phyloP scores from a whole-genome alignment of 169 alveolate species.

The Eimeria necatrix region DNA sequence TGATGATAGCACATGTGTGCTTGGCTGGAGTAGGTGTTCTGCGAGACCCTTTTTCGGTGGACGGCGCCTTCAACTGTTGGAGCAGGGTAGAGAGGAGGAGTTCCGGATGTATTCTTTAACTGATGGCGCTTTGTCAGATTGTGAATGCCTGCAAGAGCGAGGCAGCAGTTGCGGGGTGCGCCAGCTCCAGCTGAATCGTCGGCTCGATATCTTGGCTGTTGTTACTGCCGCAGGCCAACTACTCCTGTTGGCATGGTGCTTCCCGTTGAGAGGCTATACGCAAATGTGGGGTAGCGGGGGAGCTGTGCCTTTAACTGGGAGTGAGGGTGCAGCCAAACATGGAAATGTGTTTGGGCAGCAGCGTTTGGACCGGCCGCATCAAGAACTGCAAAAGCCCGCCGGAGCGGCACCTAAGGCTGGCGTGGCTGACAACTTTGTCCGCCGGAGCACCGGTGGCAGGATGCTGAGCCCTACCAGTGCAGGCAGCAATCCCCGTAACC shows the following conservation, averaged over 20 bases:
- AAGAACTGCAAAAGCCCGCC: neutral
- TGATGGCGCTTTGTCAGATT: slow-evolving; percentile 25
- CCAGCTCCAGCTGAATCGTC: slow-evolving; percentile 64
- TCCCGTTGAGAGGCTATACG: slow-evolving; percentile 51
- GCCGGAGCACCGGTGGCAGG: neutral
- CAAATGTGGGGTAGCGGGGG: neutral
- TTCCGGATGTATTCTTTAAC: neutral
- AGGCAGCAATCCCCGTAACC: slow-evolving; percentile 6
- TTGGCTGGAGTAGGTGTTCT: neutral
- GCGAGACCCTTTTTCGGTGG: neutral
- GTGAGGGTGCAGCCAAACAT: neutral
- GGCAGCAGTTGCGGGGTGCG: slow-evolving; percentile 55
- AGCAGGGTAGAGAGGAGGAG: neutral
- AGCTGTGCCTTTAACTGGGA: neutral
- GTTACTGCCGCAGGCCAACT: slow-evolving; percentile 73
- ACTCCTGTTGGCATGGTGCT: slow-evolving; percentile 73
- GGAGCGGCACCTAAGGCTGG: neutral
- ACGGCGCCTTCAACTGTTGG: neutral
- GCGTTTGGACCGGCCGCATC: neutral
- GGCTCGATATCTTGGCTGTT: slow-evolving; percentile 60
- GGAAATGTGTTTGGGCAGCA: neutral
- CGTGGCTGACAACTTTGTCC: neutral
- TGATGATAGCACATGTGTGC: slow-evolving; percentile 6
- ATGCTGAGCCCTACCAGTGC: neutral
- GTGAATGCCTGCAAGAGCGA: neutral